phyloP scores from a whole-genome alignment of 2,329 filamentous ascomycete species.

The Fusarium foetens region DNA sequence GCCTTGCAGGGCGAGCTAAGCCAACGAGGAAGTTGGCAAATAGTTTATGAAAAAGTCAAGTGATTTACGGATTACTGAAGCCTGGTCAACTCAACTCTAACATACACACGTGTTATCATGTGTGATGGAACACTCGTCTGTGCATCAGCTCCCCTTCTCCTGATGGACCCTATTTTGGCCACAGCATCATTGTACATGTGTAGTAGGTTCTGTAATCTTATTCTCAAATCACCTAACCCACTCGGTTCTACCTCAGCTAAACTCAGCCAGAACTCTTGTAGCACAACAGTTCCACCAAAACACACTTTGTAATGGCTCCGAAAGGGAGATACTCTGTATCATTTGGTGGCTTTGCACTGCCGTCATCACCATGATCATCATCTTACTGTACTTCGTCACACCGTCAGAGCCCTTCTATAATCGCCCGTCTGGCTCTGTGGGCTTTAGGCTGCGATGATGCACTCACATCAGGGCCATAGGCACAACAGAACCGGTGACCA shows the following conservation, averaged over 20 bases:
- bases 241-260: slow-evolving; percentile 13
- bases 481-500: slow-evolving; percentile 33
- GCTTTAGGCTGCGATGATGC: slow-evolving; percentile 19
- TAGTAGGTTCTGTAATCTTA: slow-evolving; percentile 4
- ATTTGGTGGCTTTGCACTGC: slow-evolving; percentile 4
- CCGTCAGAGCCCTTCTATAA: slow-evolving; percentile 27
- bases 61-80: slow-evolving; percentile 3
- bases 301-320: neutral
- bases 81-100: neutral
- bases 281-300: neutral
- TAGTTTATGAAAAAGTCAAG: slow-evolving; percentile 4
- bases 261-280: slow-evolving; percentile 2
- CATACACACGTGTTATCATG: slow-evolving; percentile 8
- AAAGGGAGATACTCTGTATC: neutral
- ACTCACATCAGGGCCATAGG: slow-evolving; percentile 10
- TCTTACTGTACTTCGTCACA: slow-evolving; percentile 6
- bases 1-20: slow-evolving; percentile 39
- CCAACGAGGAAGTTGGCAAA: slow-evolving; percentile 38
- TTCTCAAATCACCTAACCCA: slow-evolving; percentile 20
- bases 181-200: slow-evolving; percentile 20
- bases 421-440: slow-evolving; percentile 29
- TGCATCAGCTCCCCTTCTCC: neutral
- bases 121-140: slow-evolving; percentile 3
- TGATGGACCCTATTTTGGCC: neutral
- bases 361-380: slow-evolving; percentile 6